Evolutionary conservation across 2,329 filamentous ascomycete genomes (phyloP), one percentile per base, ranked within the genome.

Genomic region (Venturia carpophila): DNA sequence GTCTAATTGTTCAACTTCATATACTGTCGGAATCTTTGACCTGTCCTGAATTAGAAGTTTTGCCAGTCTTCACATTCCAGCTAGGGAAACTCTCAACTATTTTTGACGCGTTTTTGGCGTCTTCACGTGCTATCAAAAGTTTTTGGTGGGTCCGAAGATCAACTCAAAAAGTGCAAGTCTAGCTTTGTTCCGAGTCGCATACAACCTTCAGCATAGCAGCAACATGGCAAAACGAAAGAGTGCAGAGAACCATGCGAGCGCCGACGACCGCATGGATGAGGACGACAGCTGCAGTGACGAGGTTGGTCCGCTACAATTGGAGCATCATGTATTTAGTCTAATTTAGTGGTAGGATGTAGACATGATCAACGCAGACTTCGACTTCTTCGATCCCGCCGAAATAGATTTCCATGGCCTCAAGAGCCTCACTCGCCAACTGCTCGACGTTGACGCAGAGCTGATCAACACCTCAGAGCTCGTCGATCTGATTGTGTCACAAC

Each of bases 401-500:
- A 83, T 96, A 71, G 94, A 99, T 77, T 97, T 97, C 77, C 93
- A 97, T 77, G 94, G 94, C 66, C 84, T 95, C 71, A 97, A 97
- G 76, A 88, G 86, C 11, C 85, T 99, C 9, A 78, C 97, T 67
- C 89, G 93, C 67, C 94, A 99, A 76, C 85, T 99, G 52, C 87
- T 99, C 75, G 94, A 97, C 75, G 85, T 90, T 64, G 94, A 99
- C 78, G 84, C 89, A 60, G 83, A 88, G 67, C 82, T 95, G 39
- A 91, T 97, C 79, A 89, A 97, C 76, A 84, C 97, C 69, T 96
- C 92, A 6, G 89, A 85, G 7, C 83, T 99, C 62, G 83, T 92
- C 42, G 91, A 97, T 74, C 79, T 97, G 68, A 89, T 99, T 71
- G 80, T 97, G 64, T 87, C 89, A 60, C 93, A 99, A 76, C 87